phyloP scores from a whole-genome alignment of 352 stramenopile species.

The Peronospora farinosa region DNA sequence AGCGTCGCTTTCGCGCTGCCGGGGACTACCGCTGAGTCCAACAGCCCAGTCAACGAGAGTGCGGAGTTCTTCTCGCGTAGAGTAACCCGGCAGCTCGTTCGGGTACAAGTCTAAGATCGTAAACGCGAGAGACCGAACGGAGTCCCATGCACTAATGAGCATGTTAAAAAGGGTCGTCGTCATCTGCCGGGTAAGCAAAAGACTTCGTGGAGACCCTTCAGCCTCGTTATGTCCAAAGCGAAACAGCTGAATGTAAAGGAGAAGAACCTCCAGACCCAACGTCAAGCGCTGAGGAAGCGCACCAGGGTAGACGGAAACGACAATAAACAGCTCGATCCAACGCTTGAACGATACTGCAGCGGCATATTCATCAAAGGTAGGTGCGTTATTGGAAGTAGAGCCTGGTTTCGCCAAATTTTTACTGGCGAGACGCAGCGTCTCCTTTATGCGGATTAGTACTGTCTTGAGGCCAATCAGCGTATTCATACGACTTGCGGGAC shows the following conservation, averaged over 20 bases:
- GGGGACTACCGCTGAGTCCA: conserved; percentile 59
- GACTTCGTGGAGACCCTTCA: conserved; percentile 12
- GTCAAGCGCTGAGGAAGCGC: conserved; percentile 65
- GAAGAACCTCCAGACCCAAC: conserved; percentile 61
- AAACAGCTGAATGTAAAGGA: conserved; percentile 71
- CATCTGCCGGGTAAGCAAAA: conserved; percentile 55
- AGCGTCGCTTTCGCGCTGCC: conserved; percentile 78
- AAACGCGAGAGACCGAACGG: conserved; percentile 60
- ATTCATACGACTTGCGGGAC: conserved; percentile 57
- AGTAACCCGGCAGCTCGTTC: conserved; percentile 53
- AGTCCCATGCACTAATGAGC: conserved; percentile 76
- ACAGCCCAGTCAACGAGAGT: conserved; percentile 64
- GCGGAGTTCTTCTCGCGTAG: conserved; percentile 32
- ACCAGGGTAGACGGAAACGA: conserved; percentile 56
- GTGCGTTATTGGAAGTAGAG: neutral
- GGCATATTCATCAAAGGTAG: conserved; percentile 19
- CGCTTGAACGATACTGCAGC: conserved; percentile 45
- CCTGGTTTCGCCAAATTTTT: conserved; percentile 28
- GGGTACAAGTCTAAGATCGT: conserved; percentile 68
- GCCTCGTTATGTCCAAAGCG: conserved; percentile 25
- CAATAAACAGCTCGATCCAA: conserved; percentile 65
- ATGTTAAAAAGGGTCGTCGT: conserved; percentile 69
- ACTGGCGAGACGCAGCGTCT: conserved; percentile 46
- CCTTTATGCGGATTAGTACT: conserved; percentile 69
- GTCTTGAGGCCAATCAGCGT: conserved; percentile 69